A percentile compares a stretch with the other conserved stretches of the same genome.
phyloP scores from a whole-genome alignment of 305 asterid species.

The Fraxinus latifolia region DNA sequence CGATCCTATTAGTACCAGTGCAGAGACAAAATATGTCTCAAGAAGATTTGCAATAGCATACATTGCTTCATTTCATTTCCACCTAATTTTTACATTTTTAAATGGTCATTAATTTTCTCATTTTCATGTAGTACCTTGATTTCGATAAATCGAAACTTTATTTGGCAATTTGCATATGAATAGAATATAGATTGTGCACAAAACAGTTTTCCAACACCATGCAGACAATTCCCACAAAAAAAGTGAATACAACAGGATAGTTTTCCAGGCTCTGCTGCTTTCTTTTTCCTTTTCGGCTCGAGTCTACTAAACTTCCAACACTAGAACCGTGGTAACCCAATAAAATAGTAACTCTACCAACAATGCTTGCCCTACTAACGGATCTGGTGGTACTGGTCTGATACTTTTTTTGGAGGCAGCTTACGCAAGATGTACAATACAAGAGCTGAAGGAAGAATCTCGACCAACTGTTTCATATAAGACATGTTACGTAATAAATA shows the following conservation, averaged over 20 bases:
- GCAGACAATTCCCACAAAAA: background rate
- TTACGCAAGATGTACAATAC: constrained; percentile 85
- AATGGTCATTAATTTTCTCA: background rate
- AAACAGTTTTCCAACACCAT: background rate
- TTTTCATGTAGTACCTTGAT: background rate
- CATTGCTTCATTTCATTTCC: background rate
- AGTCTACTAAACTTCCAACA: background rate
- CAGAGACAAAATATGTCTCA: background rate
- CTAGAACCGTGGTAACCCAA: background rate
- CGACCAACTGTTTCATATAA: constrained; percentile 58
- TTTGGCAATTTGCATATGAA: background rate
- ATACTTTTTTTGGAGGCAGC: constrained; percentile 75
- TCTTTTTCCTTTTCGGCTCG: background rate
- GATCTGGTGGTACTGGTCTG: constrained; percentile 83
- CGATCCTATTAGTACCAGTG: background rate
- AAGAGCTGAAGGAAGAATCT: constrained; percentile 91
- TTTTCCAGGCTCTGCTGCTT: background rate
- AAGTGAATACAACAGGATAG: background rate
- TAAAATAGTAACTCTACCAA: background rate
- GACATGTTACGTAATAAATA: background rate
- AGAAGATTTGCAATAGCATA: background rate
- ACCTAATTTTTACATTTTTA: background rate
- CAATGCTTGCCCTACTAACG: constrained; percentile 31
- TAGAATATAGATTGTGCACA: background rate
- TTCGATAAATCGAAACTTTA: background rate